Evolutionary conservation across 2,329 filamentous ascomycete genomes (phyloP).

Genomic region (Chalaropsis thielavioides): DNA sequence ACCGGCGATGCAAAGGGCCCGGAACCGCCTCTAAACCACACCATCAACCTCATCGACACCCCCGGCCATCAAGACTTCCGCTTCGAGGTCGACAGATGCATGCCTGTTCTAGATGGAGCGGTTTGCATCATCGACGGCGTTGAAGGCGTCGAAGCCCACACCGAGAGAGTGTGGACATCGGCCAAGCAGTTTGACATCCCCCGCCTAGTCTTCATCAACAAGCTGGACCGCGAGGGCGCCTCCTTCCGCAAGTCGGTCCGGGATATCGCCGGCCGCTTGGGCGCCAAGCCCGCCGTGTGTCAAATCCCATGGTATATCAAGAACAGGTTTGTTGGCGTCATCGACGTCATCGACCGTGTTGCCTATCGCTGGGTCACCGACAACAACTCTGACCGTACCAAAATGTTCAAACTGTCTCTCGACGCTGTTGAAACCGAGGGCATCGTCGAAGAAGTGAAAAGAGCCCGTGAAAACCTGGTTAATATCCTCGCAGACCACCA

Average conservation of each 20-base stretch:
- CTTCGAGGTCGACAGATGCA: constrained; percentile 84
- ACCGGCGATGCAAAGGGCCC: constrained; percentile 28
- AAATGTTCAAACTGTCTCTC: constrained; percentile 26
- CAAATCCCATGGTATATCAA: constrained; percentile 92
- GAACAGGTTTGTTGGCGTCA: constrained; percentile 66
- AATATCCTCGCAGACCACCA: constrained; percentile 82
- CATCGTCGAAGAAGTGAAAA: constrained; percentile 45
- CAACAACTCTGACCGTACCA: constrained; percentile 27
- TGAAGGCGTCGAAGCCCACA: constrained; percentile 90
- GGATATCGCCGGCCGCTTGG: constrained; percentile 66
- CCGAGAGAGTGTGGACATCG: constrained; percentile 89
- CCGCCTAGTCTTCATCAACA: constrained; percentile 63
- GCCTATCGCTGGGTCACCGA: constrained; percentile 53
- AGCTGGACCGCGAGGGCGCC: constrained; percentile 63
- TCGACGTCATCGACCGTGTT: constrained; percentile 63
- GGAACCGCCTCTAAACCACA: constrained; percentile 22
- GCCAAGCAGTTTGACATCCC: constrained; percentile 77
- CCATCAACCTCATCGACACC: constrained; percentile 86
- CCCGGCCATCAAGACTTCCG: constrained; percentile 96
- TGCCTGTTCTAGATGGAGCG: constrained; percentile 75
- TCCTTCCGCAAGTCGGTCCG: constrained; percentile 72
- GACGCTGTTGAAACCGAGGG: constrained; percentile 18
- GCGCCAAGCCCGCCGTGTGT: constrained; percentile 77
- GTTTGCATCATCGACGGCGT: constrained; percentile 90
- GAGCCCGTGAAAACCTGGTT: constrained; percentile 61